A percentile compares a stretch with the other conserved stretches of the same genome.
These are phyloP conservation scores for Saccharomycopsis crataegensis DNA, from an alignment of 1,139 yeast genomes.

Conservation along the genomic window DNA sequence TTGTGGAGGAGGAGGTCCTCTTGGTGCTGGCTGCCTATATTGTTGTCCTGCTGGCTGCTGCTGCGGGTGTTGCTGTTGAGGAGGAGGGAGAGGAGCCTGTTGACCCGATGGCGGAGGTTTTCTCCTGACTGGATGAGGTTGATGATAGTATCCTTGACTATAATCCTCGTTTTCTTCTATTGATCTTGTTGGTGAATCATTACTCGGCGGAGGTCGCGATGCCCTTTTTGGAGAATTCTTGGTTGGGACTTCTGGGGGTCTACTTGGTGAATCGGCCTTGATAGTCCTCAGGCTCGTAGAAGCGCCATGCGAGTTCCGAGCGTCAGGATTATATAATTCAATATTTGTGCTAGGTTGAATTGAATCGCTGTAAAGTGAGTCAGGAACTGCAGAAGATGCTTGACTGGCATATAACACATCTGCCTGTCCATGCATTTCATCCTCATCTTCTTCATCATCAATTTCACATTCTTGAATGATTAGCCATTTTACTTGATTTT, in stretches of 20 bases:
- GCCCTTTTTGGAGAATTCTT: slow-evolving; percentile 1
- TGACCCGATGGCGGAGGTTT: background rate
- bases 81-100: background rate
- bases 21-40: background rate
- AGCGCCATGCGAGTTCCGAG: too few relatives aligned
- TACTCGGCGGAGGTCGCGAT: background rate
- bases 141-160: background rate
- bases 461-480: slow-evolving; percentile 17
- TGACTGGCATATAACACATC: slow-evolving; percentile 2
- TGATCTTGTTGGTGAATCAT: background rate
- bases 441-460: slow-evolving; percentile 3
- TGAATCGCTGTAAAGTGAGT: background rate
- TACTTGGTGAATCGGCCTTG: background rate
- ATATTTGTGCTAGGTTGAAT: too few relatives aligned
- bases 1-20: slow-evolving; percentile 7
- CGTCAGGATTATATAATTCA: too few relatives aligned
- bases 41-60: background rate
- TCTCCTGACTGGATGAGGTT: background rate
- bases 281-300: too few relatives aligned
- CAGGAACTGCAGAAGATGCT: slow-evolving; percentile 5
- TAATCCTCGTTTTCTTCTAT: background rate
- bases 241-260: background rate
- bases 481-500: slow-evolving; percentile 18
- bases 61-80: background rate
- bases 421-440: background rate